Evolutionary conservation across 768 basidiomycete species (phyloP).

Genomic region (Pleurotus eryngii): DNA sequence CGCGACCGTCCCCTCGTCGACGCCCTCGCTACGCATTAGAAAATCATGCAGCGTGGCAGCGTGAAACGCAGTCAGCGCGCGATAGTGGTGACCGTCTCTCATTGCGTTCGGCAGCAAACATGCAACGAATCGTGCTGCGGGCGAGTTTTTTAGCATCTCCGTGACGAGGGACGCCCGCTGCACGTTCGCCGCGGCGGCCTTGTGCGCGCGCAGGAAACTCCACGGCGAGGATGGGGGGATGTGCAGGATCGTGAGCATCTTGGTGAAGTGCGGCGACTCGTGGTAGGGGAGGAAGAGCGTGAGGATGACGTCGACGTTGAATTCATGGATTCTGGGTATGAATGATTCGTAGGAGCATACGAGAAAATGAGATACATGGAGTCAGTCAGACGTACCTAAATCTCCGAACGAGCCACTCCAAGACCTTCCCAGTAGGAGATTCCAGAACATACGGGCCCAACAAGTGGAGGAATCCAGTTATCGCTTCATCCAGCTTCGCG

Average conservation of each 20-base stretch:
- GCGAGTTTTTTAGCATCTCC: slow-evolving; percentile 69
- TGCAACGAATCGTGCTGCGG: slow-evolving; percentile 70
- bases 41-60: slow-evolving; percentile 78
- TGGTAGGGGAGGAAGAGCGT: slow-evolving; percentile 91
- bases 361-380: background rate
- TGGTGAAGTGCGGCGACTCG: slow-evolving; percentile 90
- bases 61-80: slow-evolving; percentile 79
- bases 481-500: slow-evolving; percentile 54
- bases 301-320: slow-evolving; percentile 79
- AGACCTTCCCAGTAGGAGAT: slow-evolving; percentile 70
- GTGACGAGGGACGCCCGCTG: slow-evolving; percentile 69
- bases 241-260: slow-evolving; percentile 85
- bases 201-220: slow-evolving; percentile 70
- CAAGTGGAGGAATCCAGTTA: slow-evolving; percentile 62
- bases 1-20: slow-evolving; percentile 67
- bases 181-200: slow-evolving; percentile 74
- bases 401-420: slow-evolving; percentile 94
- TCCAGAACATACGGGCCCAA: slow-evolving; percentile 84
- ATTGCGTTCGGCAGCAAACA: slow-evolving; percentile 59
- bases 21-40: slow-evolving; percentile 50
- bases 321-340: slow-evolving; percentile 76
- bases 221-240: slow-evolving; percentile 60
- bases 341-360: background rate
- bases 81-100: slow-evolving; percentile 52
- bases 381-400: slow-evolving; percentile 62